phyloP scores from a whole-genome alignment of 2,329 filamentous ascomycete species.

The Alternaria brassicae region DNA sequence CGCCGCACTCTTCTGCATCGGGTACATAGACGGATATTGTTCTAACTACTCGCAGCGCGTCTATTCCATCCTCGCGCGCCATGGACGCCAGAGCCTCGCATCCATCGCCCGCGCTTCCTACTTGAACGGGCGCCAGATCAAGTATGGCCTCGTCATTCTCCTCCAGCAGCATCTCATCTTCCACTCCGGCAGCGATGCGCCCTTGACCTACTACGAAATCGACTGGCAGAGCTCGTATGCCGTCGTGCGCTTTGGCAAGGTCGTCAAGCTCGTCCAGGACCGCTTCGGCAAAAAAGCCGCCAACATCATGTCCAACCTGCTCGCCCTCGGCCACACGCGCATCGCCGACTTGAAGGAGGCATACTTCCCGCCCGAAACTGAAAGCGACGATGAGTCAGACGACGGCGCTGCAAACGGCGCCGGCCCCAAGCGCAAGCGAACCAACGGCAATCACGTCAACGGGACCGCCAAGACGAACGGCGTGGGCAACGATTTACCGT shows the following conservation, averaged over 20 bases:
- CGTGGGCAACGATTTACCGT: conserved; percentile 15
- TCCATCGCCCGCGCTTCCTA: conserved; percentile 75
- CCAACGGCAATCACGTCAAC: conserved; percentile 32
- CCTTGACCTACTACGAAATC: conserved; percentile 79
- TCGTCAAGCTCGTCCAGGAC: conserved; percentile 75
- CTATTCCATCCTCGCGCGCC: conserved; percentile 76
- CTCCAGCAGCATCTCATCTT: conserved; percentile 88
- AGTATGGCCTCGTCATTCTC: conserved; percentile 81
- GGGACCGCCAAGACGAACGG: conserved; percentile 28
- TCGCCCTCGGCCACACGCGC: conserved; percentile 79
- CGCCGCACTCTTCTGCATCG: not conserved
- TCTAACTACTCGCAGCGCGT: conserved; percentile 70
- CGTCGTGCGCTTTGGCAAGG: conserved; percentile 80
- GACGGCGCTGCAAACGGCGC: conserved; percentile 34
- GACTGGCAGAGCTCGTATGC: conserved; percentile 82
- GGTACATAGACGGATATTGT: conserved; percentile 9
- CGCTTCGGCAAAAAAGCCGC: conserved; percentile 78
- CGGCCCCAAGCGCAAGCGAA: conserved; percentile 32
- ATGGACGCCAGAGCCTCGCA: conserved; percentile 76
- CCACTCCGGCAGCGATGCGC: conserved; percentile 70
- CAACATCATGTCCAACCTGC: conserved; percentile 75
- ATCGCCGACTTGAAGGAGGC: conserved; percentile 73
- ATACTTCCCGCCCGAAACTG: conserved; percentile 55
- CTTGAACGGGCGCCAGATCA: conserved; percentile 76
- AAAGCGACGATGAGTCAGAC: conserved; percentile 46